Percentiles rank a stretch among this genome's conserved stretches.
Evolutionary conservation across 2,329 filamentous ascomycete genomes (phyloP).

Genomic region (Diplodia corticola): DNA sequence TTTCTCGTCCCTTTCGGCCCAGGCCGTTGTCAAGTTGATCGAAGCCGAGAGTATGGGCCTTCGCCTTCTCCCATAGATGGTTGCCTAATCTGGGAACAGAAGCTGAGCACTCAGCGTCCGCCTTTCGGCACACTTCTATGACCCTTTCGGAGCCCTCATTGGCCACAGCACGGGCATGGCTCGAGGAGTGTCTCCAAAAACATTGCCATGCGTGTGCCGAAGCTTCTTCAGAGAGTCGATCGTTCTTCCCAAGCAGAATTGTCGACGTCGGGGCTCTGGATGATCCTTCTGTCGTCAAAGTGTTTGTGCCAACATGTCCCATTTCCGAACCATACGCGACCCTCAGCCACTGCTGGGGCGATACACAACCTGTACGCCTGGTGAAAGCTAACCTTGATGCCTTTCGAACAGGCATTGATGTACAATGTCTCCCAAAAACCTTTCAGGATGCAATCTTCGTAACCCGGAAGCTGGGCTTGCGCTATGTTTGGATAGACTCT

Average conservation of each 20-base stretch:
- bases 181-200: not conserved
- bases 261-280: not conserved
- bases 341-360: slow-evolving; percentile 18
- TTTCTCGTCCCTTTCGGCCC: not conserved
- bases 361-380: not conserved
- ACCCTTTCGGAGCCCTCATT: not conserved
- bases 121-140: not conserved
- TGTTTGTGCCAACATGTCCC: not conserved
- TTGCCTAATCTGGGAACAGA: not conserved
- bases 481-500: slow-evolving; percentile 40
- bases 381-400: slow-evolving; percentile 6
- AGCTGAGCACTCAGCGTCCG: not conserved
- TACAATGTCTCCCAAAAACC: slow-evolving; percentile 29
- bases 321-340: not conserved
- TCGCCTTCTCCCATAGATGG: not conserved
- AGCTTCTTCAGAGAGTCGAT: not conserved
- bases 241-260: not conserved
- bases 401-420: slow-evolving; percentile 22
- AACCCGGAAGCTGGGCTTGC: slow-evolving; percentile 38
- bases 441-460: slow-evolving; percentile 39
- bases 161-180: not conserved
- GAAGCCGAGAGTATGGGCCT: not conserved
- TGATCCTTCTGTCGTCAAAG: not conserved
- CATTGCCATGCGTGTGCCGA: not conserved
- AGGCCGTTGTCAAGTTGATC: not conserved